These are phyloP conservation scores for Podospora comata DNA, from an alignment of 495 filamentous ascomycete species.

Conservation along the genomic window DNA sequence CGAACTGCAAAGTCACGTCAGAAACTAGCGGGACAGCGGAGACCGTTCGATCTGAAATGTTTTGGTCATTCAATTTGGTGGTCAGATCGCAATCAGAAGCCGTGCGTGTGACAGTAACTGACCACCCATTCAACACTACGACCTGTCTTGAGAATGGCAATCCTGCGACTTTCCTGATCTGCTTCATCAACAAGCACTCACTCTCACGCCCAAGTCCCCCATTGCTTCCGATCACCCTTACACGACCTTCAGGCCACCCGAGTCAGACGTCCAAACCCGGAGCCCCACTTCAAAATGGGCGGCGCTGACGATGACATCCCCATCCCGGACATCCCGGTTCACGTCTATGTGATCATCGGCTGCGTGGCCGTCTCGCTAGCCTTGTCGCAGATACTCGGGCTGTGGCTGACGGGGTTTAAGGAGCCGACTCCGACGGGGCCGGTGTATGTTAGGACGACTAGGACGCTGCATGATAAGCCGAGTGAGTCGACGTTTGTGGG, in stretches of 20 bases:
- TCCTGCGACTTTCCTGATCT: background rate
- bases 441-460: background rate
- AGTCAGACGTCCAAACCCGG: background rate
- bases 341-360: slow-evolving; percentile 17
- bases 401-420: slow-evolving; percentile 17
- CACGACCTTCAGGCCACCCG: background rate
- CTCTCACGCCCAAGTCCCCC: background rate
- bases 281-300: slow-evolving; percentile 1
- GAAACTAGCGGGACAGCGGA: background rate
- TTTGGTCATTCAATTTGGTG: background rate
- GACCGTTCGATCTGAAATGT: background rate
- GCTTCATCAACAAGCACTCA: background rate
- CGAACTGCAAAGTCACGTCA: background rate
- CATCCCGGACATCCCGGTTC: slow-evolving; percentile 11
- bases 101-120: background rate
- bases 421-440: slow-evolving; percentile 1
- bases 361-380: slow-evolving; percentile 7
- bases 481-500: background rate
- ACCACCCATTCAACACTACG: background rate
- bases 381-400: slow-evolving; percentile 3
- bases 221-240: background rate
- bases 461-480: background rate
- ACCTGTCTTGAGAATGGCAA: background rate
- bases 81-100: background rate
- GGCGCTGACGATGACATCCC: slow-evolving; percentile 5